These are phyloP conservation scores for Babesia bovis DNA, from an alignment of 169 alveolate genomes.

Conservation along the genomic window DNA sequence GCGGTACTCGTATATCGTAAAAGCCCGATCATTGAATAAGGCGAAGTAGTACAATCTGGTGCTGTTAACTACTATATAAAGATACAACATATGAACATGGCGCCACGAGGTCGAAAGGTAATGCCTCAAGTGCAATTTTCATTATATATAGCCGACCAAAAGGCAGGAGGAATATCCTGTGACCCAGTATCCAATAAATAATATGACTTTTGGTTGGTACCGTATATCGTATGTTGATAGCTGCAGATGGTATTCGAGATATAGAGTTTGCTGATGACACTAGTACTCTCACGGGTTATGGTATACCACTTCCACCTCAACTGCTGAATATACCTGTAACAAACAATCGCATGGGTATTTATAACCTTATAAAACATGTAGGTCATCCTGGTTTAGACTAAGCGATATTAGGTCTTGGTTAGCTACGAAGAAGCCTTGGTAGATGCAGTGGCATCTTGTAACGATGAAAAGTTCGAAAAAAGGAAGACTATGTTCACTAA, in stretches of 20 bases:
- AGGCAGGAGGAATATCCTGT: neutral
- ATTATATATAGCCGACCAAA: neutral
- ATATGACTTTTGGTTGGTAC: conserved; percentile 36
- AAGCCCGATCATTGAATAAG: too few species aligned
- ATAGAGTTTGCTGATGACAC: conserved; percentile 16
- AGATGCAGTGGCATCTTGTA: conserved; percentile 11
- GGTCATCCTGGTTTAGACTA: neutral
- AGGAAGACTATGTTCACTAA: conserved; percentile 58
- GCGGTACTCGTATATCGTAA: conserved; percentile 10
- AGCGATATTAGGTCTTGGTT: conserved; percentile 24
- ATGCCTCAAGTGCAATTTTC: neutral
- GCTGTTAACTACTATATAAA: neutral
- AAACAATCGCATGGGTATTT: conserved; percentile 5
- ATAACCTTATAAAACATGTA: conserved; percentile 24
- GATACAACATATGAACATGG: neutral
- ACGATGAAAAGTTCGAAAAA: conserved; percentile 40
- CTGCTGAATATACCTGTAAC: neutral
- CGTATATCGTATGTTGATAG: neutral
- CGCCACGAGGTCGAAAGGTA: conserved; percentile 55
- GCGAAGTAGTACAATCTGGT: neutral
- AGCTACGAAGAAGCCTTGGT: conserved; percentile 36
- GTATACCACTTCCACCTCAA: conserved; percentile 53
- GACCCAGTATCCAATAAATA: conserved; percentile 31
- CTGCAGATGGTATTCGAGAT: conserved; percentile 33
- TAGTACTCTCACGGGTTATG: conserved; percentile 30